Evolutionary conservation across 2,329 filamentous ascomycete genomes (phyloP).

Genomic region (Ampelomyces quisqualis): DNA sequence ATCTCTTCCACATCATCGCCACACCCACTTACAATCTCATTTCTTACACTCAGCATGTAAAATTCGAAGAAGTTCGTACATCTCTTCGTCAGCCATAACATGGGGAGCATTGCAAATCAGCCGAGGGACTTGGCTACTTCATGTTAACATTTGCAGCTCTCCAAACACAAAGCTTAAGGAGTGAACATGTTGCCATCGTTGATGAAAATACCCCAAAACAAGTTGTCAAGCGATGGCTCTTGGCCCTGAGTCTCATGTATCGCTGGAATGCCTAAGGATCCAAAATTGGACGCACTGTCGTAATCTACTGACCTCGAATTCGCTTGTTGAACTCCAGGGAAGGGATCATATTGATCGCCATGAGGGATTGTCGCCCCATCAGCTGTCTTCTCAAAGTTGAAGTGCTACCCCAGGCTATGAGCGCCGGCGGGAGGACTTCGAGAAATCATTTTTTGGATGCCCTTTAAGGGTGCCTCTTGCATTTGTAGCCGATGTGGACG

Average conservation of each 20-base stretch:
- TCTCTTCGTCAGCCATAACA: neutral
- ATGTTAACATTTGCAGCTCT: neutral
- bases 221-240: neutral
- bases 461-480: neutral
- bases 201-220: neutral
- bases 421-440: neutral
- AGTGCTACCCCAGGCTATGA: neutral
- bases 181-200: constrained; percentile 1
- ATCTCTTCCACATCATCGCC: neutral
- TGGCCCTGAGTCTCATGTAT: neutral
- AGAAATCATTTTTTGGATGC: neutral
- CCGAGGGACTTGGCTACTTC: neutral
- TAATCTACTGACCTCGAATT: neutral
- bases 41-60: neutral
- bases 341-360: neutral
- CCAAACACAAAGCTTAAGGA: neutral
- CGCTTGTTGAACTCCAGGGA: too few relatives aligned
- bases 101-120: neutral
- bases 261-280: too few relatives aligned
- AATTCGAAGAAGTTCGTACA: neutral
- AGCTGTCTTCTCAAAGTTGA: too few relatives aligned
- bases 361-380: neutral
- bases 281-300: neutral
- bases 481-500: neutral
- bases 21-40: neutral